Percentiles rank a stretch among this genome's conserved stretches.
Evolutionary conservation across 164 flowering plant genomes (phyloP).

Genomic region (Protea cynaroides): DNA sequence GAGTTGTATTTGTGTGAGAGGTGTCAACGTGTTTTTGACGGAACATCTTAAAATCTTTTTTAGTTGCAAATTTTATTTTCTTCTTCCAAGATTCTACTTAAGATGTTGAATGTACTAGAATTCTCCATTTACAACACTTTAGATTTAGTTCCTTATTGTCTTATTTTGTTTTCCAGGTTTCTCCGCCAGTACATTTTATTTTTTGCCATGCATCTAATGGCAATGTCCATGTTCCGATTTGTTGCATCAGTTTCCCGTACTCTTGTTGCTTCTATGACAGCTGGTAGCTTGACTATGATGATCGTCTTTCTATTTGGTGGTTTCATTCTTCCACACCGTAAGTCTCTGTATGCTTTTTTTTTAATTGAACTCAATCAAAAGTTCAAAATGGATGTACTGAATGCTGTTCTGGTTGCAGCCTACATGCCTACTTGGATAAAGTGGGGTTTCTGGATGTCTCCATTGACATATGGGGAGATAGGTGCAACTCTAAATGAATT

Average conservation of each 20-base stretch:
- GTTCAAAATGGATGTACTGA: no score
- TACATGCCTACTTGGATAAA: no score
- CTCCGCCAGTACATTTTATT: constrained; percentile 56
- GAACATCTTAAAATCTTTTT: no score
- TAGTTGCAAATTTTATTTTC: no score
- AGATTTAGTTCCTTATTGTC: no score
- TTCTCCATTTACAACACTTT: no score
- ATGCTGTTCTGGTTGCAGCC: no score
- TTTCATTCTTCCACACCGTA: constrained; percentile 50
- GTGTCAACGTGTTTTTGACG: no score
- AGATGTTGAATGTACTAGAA: no score
- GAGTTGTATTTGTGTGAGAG: no score
- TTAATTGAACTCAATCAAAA: no score
- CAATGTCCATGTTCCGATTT: constrained; percentile 61
- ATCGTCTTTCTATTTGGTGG: constrained; percentile 45
- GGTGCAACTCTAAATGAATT: constrained; percentile 73
- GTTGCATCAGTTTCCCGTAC: constrained; percentile 53
- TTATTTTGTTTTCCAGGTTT: constrained; percentile 38
- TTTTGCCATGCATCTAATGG: constrained; percentile 48
- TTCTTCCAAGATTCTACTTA: no score
- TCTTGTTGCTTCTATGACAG: constrained; percentile 37
- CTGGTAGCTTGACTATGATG: constrained; percentile 34
- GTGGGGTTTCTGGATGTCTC: constrained; percentile 89
- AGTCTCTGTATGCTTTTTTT: constrained; percentile 11
- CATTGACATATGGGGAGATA: constrained; percentile 60